phyloP scores from a whole-genome alignment of 139 green algal species.

The Chlorella sorokiniana region DNA sequence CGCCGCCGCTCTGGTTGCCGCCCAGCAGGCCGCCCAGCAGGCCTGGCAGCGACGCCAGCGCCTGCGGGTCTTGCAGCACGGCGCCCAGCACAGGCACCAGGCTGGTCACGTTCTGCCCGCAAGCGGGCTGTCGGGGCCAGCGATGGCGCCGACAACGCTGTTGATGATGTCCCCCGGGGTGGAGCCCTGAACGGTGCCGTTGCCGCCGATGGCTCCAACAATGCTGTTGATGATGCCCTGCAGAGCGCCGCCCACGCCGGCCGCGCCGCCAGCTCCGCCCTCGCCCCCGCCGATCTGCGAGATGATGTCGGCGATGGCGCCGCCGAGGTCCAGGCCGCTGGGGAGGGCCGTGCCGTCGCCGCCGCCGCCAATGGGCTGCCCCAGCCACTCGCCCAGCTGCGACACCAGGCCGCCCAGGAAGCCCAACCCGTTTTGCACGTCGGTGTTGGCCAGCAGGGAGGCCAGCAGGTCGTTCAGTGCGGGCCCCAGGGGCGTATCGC shows the following conservation, averaged over 20 bases:
- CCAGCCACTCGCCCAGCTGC: not conserved
- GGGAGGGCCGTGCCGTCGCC: not conserved
- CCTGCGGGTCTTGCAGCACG: not conserved
- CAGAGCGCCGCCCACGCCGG: not conserved
- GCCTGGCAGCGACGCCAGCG: not conserved
- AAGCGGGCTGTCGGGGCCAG: not conserved
- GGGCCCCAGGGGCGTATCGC: not conserved
- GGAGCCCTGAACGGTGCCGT: no score
- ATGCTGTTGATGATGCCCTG: not conserved
- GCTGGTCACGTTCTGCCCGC: not conserved
- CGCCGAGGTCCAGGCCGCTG: not conserved
- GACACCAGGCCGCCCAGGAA: not conserved
- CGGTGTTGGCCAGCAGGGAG: not conserved
- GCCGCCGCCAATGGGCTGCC: slow-evolving; percentile 12
- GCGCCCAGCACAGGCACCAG: slow-evolving; percentile 5
- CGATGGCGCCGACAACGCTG: not conserved
- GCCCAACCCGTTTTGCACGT: not conserved
- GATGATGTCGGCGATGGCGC: not conserved
- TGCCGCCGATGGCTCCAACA: not conserved
- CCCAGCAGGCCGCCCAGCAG: slow-evolving; percentile 8
- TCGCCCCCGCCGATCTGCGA: not conserved
- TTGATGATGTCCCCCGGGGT: not conserved
- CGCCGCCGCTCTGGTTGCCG: not conserved
- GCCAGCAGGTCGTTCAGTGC: not conserved
- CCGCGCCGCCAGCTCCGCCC: no score